Base-by-base conservation (phyloP, 139 green algal genomes). In the Picochlorum sp. region DNA sequence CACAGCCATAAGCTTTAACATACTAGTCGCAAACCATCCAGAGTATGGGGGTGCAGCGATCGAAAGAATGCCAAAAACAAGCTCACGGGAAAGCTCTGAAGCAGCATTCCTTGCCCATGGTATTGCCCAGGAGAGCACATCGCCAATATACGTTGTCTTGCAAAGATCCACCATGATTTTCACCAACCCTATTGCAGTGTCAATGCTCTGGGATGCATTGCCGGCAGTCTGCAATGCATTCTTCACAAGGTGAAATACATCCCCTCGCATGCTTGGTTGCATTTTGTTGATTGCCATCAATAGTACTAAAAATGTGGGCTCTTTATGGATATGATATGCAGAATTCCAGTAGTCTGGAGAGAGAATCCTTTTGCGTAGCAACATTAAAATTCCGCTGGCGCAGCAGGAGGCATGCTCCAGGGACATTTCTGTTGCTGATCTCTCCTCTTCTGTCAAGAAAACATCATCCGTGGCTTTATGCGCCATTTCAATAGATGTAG, bases 31-130 rank as follows among this genome's bases (percentile, higher is more conserved):
- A 60, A 85, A 85, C 1, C 63, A 47, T 1, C 71, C 24, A 0
- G 74, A 82, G 62, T 83, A 85, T 18, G 78, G 78, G 7, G 78
- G 78, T 3, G 57, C 64, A 38, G 60, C 58, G 1, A 66, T 65
- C 21, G 55, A 63, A 34, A 85, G 70, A 5, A 62, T 44, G 13
- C 59, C 54, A 71, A 78, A 81, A 16, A 83, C 55, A 4, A 85
- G 66, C 57, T 76, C 60, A 14, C 70, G 63, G 44, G 81, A 64
- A 15, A 80, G 66, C 1, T 63, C 65, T 21, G 74, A 68, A 54
- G 79, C 74, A 45, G 66, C 74, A 10, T 66, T 45, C 4, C 26
- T 23, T 7, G 69, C 69, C 74, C 74, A 84, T 10, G 30, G 45
- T 70, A 73, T 49, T 3, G 50, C 71, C 60, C 67, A 76, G 11